Percentiles rank a stretch among this genome's conserved stretches.
These are phyloP conservation scores for Wickerhamiella siamensis DNA, from an alignment of 805 yeast genomes.

Conservation along the genomic window DNA sequence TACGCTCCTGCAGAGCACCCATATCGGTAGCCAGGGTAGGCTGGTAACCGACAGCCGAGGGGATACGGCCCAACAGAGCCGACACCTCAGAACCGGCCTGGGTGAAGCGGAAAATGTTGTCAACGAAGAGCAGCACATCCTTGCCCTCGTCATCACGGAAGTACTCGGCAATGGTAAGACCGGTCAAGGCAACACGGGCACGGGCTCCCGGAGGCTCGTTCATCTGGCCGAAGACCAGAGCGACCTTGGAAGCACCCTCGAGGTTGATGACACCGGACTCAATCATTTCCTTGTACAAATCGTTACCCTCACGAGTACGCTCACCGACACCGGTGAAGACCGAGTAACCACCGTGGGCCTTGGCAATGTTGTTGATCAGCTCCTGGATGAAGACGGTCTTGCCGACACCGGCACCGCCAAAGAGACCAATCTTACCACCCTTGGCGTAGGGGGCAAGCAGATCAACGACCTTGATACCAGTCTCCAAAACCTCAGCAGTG, in stretches of 20 bases:
- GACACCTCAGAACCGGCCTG: conserved; percentile 99
- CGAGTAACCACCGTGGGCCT: conserved; percentile 99
- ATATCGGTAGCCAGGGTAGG: conserved; percentile 99
- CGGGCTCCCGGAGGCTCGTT: conserved; percentile 99
- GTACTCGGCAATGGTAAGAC: conserved; percentile 99
- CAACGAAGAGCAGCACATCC: conserved; percentile 98
- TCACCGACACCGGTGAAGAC: conserved; percentile 99
- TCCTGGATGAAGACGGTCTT: conserved; percentile 99
- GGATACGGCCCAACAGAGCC: conserved; percentile 99
- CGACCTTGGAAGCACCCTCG: conserved; percentile 99
- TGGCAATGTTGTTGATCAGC: conserved; percentile 98
- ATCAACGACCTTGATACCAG: conserved; percentile 99
- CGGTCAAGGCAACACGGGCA: conserved; percentile 99
- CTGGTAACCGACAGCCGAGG: conserved; percentile 99
- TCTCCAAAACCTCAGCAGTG: conserved; percentile 93
- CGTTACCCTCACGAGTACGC: conserved; percentile 99
- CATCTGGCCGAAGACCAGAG: conserved; percentile 99
- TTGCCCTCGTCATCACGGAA: conserved; percentile 99
- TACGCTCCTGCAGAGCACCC: conserved; percentile 99
- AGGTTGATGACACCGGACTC: conserved; percentile 99
- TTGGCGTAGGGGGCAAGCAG: conserved; percentile 98
- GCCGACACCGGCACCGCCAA: conserved; percentile 99
- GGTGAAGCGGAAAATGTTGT: conserved; percentile 99
- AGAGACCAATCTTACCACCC: conserved; percentile 99
- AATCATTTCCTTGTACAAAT: conserved; percentile 99